Percentiles rank a stretch among this genome's conserved stretches.
Evolutionary conservation across 768 basidiomycete species (phyloP).

Genomic region (Pulveroboletus sp.): DNA sequence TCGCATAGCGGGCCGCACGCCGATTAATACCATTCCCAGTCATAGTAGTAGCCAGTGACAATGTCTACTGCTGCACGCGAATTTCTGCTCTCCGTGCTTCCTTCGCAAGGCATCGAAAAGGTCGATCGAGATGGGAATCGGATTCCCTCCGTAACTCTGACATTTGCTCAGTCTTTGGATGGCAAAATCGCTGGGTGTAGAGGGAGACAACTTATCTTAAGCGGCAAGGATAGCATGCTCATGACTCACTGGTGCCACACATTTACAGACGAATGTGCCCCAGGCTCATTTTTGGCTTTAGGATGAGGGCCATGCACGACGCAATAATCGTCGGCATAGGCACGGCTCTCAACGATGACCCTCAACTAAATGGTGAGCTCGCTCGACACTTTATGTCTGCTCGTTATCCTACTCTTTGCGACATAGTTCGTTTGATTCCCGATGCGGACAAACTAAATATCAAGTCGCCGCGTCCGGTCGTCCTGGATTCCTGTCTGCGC

Average conservation of each 20-base stretch:
- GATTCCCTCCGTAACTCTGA: constrained; percentile 70
- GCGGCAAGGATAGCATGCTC: constrained; percentile 81
- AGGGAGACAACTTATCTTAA: constrained; percentile 76
- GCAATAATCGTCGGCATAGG: constrained; percentile 89
- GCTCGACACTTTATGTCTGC: background rate
- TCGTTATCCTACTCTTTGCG: background rate
- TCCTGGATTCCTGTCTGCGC: constrained; percentile 77
- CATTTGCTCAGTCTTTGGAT: constrained; percentile 86
- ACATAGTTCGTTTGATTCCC: constrained; percentile 57
- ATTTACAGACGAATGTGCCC: background rate
- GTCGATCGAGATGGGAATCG: constrained; percentile 11
- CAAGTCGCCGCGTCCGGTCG: constrained; percentile 73
- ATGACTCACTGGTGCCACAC: constrained; percentile 86
- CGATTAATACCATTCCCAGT: too few relatives aligned
- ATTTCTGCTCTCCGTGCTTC: constrained; percentile 30
- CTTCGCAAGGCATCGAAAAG: constrained; percentile 11
- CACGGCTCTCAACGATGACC: constrained; percentile 88
- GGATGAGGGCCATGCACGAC: constrained; percentile 92
- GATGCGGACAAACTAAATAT: constrained; percentile 30
- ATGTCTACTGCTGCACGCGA: constrained; percentile 13
- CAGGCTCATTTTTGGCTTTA: constrained; percentile 29
- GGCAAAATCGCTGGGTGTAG: constrained; percentile 79
- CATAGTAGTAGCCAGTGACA: too few relatives aligned
- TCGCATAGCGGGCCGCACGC: too few relatives aligned
- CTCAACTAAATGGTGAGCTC: constrained; percentile 83